Evolutionary conservation across 2,329 filamentous ascomycete species (phyloP), one percentile per base, ranked within the genome.

Genomic region (Amauroascus verrucosus): DNA sequence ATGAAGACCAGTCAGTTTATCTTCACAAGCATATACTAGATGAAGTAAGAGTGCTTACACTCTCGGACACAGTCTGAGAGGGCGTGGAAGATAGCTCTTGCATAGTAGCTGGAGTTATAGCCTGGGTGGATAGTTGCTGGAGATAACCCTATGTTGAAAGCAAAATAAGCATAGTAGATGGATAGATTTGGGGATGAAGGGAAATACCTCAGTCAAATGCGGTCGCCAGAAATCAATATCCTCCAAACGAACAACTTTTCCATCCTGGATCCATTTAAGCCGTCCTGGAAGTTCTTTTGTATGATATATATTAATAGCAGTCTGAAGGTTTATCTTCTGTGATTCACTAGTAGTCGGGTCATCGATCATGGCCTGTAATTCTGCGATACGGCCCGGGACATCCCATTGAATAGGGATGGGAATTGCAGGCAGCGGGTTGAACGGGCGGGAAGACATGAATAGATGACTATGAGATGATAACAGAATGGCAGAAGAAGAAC

Each of bases 311-410:
- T 56, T 47, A 48, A 56, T 56, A 37, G 55, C 55, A 18, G 52
- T 32, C 43, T 54, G 55, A 35, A 56, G 51, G 38, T 56, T 56
- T 51, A 35, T 28, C 51, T 54, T 56, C 40, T 56, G 55, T 37
- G 40, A 18, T 38, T 56, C 47, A 16, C 28, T 48, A 3, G 55
- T 56, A 35, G 47, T 26, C 33, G 51, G 52, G 26, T 56, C 41
- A 30, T 54, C 33, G 35, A 52, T 56, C 55, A 56, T 54, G 46
- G 40, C 43, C 46, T 56, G 51, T 16, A 54, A 38, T 48, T 54
- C 48, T 38, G 51, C 47, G 41, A 56, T 54, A 48, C 54, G 54
- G 16, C 51, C 54, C 51, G 51, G 33, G 26, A 56, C 46, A 51
- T 54, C 54, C 46, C 40, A 56, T 51, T 51, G 41, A 38, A 54